A percentile compares a stretch with the other conserved stretches of the same genome.
phyloP scores from a whole-genome alignment of 768 basidiomycete species.

The Leccinum disarticulatum region DNA sequence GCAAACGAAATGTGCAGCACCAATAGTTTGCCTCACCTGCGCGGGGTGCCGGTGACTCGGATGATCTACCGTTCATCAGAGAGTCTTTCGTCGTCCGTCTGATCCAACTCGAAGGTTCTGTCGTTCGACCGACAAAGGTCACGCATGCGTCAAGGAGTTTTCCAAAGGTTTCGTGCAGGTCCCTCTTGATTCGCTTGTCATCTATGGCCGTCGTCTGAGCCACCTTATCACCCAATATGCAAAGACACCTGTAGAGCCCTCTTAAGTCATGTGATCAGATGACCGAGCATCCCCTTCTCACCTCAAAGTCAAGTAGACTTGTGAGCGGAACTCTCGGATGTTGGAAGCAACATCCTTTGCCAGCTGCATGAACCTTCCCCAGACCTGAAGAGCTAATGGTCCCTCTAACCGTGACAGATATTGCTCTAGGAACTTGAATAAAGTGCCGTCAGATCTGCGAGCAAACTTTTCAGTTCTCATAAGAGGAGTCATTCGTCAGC shows the following conservation, averaged over 20 bases:
- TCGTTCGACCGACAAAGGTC: conserved; percentile 66
- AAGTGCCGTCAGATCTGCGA: conserved; percentile 61
- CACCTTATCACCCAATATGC: conserved; percentile 78
- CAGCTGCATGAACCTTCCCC: conserved; percentile 75
- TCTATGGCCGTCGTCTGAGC: conserved; percentile 90
- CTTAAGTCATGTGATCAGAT: conserved; percentile 12
- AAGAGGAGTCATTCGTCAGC: not conserved
- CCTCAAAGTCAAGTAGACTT: conserved; percentile 74
- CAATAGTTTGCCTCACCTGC: conserved; percentile 38
- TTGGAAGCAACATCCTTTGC: conserved; percentile 73
- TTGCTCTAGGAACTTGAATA: conserved; percentile 88
- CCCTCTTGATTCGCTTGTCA: conserved; percentile 83
- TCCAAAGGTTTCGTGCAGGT: conserved; percentile 87
- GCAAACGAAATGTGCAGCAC: not conserved
- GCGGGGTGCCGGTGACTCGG: conserved; percentile 62
- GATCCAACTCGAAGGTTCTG: conserved; percentile 80
- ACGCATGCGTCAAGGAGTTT: conserved; percentile 84
- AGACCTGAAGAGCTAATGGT: conserved; percentile 90
- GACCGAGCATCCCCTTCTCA: conserved; percentile 33
- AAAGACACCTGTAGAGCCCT: conserved; percentile 56
- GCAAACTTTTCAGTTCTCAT: conserved; percentile 5
- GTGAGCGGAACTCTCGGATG: conserved; percentile 65
- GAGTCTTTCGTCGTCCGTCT: conserved; percentile 66
- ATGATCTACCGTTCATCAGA: conserved; percentile 67
- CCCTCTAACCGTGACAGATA: conserved; percentile 85